phyloP scores from a whole-genome alignment of 2,329 filamentous ascomycete species.

The Xylaria sp. region DNA sequence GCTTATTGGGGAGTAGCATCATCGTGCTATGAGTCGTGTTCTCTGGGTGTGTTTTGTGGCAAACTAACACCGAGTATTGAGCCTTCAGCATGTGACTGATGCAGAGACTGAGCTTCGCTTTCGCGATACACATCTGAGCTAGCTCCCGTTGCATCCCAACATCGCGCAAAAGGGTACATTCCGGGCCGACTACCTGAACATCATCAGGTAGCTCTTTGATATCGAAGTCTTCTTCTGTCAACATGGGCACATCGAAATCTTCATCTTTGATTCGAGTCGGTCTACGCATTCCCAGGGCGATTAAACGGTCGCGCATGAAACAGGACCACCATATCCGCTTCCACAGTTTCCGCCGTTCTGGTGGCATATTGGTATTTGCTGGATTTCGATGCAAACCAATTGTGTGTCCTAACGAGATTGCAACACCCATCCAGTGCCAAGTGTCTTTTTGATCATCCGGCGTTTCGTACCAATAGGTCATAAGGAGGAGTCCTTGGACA shows the following conservation, averaged over 20 bases:
- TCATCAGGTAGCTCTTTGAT: slow-evolving; percentile 74
- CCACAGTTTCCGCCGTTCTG: slow-evolving; percentile 82
- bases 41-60: slow-evolving; percentile 82
- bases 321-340: slow-evolving; percentile 99
- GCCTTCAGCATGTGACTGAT: slow-evolving; percentile 90
- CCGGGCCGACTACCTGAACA: slow-evolving; percentile 73
- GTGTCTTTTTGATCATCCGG: slow-evolving; percentile 98
- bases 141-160: slow-evolving; percentile 79
- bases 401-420: slow-evolving; percentile 90
- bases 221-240: slow-evolving; percentile 86
- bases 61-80: slow-evolving; percentile 91
- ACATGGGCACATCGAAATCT: slow-evolving; percentile 93
- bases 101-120: slow-evolving; percentile 87
- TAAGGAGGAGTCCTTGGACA: slow-evolving; percentile 87
- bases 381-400: slow-evolving; percentile 93
- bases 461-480: slow-evolving; percentile 98
- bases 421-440: slow-evolving; percentile 99
- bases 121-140: slow-evolving; percentile 89
- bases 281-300: slow-evolving; percentile 92
- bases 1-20: slow-evolving; percentile 92
- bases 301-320: slow-evolving; percentile 92
- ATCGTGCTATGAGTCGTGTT: slow-evolving; percentile 80
- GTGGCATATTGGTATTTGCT: slow-evolving; percentile 77
- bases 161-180: slow-evolving; percentile 78
- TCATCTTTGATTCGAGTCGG: slow-evolving; percentile 93